Evolutionary conservation across 2,329 filamentous ascomycete species (phyloP).

Genomic region (Aspergillus sp.): DNA sequence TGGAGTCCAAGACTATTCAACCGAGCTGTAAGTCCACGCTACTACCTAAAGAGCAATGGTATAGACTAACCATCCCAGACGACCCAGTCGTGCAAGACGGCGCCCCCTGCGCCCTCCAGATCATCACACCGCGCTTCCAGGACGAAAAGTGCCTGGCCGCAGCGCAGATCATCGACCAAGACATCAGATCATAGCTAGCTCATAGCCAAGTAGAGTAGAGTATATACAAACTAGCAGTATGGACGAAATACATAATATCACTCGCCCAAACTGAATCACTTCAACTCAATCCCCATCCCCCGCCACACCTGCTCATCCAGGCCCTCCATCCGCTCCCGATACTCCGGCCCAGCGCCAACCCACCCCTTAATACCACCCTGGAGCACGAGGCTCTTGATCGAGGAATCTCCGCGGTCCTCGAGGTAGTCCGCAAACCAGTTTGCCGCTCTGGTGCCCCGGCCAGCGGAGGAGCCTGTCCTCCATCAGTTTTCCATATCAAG

Average conservation of each 20-base stretch:
- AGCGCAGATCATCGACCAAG: conserved; percentile 29
- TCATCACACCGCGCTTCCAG: conserved; percentile 47
- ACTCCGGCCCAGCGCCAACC: conserved; percentile 50
- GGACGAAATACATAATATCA: no score
- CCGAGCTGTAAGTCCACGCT: conserved; percentile 23
- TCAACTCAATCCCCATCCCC: neutral
- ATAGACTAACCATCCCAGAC: conserved; percentile 33
- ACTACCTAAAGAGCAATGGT: neutral
- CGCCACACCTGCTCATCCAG: neutral
- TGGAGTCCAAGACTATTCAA: conserved; percentile 29
- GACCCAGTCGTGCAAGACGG: conserved; percentile 41
- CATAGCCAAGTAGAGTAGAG: neutral
- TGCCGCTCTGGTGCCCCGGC: conserved; percentile 55
- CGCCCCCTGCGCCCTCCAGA: conserved; percentile 48
- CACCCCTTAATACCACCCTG: conserved; percentile 57
- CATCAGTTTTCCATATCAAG: neutral
- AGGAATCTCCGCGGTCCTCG: conserved; percentile 36
- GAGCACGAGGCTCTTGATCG: conserved; percentile 51
- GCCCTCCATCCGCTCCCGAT: conserved; percentile 46
- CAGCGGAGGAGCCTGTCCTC: conserved; percentile 51
- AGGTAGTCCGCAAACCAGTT: conserved; percentile 58
- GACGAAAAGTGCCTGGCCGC: conserved; percentile 48
- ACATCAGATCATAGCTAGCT: conserved; percentile 9
- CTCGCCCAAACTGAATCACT: neutral
- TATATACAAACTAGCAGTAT: no score